A percentile compares a stretch with the other conserved stretches of the same genome.
These are phyloP conservation scores for Conringia planisiliqua DNA, from an alignment of 345 rosid genomes.

Conservation along the genomic window DNA sequence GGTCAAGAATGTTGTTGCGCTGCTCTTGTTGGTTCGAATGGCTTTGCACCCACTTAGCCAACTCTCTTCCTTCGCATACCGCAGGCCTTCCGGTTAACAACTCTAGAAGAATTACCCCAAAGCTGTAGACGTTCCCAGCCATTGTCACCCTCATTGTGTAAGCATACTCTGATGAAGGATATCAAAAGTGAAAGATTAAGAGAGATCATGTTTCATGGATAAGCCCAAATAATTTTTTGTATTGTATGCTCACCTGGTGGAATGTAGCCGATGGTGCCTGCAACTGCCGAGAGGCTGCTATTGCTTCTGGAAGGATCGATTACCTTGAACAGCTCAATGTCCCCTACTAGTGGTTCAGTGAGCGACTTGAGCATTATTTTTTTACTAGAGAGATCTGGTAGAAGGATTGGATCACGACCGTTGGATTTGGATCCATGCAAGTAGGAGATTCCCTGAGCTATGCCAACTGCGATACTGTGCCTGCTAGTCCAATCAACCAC, in stretches of 20 bases:
- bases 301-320: constrained; percentile 79
- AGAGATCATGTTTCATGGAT: neutral
- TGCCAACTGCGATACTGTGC: constrained; percentile 75
- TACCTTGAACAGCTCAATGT: constrained; percentile 80
- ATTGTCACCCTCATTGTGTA: constrained; percentile 85
- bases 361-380: constrained; percentile 73
- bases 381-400: constrained; percentile 74
- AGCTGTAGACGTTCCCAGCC: constrained; percentile 82
- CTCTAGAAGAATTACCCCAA: constrained; percentile 76
- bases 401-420: constrained; percentile 52
- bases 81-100: constrained; percentile 79
- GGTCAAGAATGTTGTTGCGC: constrained; percentile 65
- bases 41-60: constrained; percentile 73
- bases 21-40: constrained; percentile 44
- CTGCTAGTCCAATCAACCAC: constrained; percentile 82
- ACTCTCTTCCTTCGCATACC: constrained; percentile 63
- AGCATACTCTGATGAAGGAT: constrained; percentile 67
- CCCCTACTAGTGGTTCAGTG: constrained; percentile 77
- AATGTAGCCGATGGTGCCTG: constrained; percentile 83
- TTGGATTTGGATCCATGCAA: constrained; percentile 59
- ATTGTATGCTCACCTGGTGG: constrained; percentile 63
- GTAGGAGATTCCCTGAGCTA: constrained; percentile 82
- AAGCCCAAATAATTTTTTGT: neutral
- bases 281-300: constrained; percentile 78
- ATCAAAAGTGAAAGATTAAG: constrained; percentile 6